Percentiles rank a stretch among this genome's conserved stretches.
Conservation (phyloP, 768 basidiomycete species). For the Russula dissimulans region DNA sequence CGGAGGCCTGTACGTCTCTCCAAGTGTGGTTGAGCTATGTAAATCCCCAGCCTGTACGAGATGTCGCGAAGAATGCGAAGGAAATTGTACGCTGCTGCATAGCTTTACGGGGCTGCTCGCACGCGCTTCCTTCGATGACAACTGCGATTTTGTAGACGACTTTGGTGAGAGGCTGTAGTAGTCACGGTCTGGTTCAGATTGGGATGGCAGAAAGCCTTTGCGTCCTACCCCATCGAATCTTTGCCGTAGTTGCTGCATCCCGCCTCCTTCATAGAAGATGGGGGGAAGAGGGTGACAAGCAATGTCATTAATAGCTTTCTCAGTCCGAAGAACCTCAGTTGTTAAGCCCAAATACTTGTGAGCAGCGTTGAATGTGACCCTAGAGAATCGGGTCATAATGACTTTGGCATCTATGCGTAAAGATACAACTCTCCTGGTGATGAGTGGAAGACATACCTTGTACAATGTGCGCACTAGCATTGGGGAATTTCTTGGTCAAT, state of each 20-base stretch:
- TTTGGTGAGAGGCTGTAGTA: slow-evolving; percentile 39
- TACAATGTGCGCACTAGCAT: slow-evolving; percentile 93
- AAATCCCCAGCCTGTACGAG: slow-evolving; percentile 73
- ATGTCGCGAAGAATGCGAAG: slow-evolving; percentile 36
- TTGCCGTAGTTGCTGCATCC: slow-evolving; percentile 80
- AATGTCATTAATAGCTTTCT: slow-evolving; percentile 94
- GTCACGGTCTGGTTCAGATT: slow-evolving; percentile 43
- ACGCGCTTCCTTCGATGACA: slow-evolving; percentile 22
- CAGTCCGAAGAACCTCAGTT: slow-evolving; percentile 88
- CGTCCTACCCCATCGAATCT: slow-evolving; percentile 59
- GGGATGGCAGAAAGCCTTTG: slow-evolving; percentile 26
- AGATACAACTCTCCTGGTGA: background rate
- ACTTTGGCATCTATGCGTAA: slow-evolving; percentile 33
- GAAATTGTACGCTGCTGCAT: slow-evolving; percentile 13
- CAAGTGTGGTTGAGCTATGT: slow-evolving; percentile 44
- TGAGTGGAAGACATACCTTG: slow-evolving; percentile 48
- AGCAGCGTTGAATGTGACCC: slow-evolving; percentile 96
- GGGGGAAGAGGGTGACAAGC: slow-evolving; percentile 90
- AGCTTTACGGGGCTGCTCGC: slow-evolving; percentile 22
- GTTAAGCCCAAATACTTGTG: slow-evolving; percentile 95
- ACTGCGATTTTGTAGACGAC: slow-evolving; percentile 8
- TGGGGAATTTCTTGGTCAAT: slow-evolving; percentile 92
- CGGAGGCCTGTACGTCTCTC: slow-evolving; percentile 33
- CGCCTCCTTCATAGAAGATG: slow-evolving; percentile 88
- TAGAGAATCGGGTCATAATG: slow-evolving; percentile 89